phyloP scores from a whole-genome alignment of 140 eudicot species.

The Bidens hawaiensis region DNA sequence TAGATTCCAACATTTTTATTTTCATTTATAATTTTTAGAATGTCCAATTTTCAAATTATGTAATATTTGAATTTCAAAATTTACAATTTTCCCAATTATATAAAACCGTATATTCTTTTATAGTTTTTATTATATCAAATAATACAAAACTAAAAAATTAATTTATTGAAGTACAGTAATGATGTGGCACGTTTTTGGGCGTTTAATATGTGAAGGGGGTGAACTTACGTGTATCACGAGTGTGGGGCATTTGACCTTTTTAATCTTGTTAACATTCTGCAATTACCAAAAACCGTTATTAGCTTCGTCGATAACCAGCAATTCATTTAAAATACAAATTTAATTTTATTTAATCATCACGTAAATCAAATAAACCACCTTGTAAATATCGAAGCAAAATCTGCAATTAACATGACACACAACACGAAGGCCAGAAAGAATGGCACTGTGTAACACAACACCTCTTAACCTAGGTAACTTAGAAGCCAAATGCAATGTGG shows the following conservation, averaged over 20 bases:
- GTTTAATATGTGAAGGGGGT: conserved; percentile 3
- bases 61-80: too few species aligned
- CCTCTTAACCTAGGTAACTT: conserved; percentile 87
- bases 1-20: too few species aligned
- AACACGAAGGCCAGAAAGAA: conserved; percentile 97
- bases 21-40: too few species aligned
- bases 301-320: conserved; percentile 6
- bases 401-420: conserved; percentile 81
- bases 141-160: too few species aligned
- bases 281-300: conserved; percentile 10
- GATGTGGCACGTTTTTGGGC: too few species aligned
- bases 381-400: conserved; percentile 77
- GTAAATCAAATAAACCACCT: conserved; percentile 31
- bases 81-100: too few species aligned
- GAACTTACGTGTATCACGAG: conserved; percentile 90
- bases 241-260: conserved; percentile 81
- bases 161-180: too few species aligned
- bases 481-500: conserved; percentile 88
- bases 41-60: too few species aligned
- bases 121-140: too few species aligned
- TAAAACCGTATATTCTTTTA: too few species aligned
- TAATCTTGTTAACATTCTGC: conserved; percentile 89
- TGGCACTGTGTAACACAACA: conserved; percentile 95
- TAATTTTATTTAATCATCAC: not conserved
- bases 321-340: not conserved